Conservation (phyloP, 2,329 filamentous ascomycete genomes). For the Proliferodiscus dingleyae region DNA sequence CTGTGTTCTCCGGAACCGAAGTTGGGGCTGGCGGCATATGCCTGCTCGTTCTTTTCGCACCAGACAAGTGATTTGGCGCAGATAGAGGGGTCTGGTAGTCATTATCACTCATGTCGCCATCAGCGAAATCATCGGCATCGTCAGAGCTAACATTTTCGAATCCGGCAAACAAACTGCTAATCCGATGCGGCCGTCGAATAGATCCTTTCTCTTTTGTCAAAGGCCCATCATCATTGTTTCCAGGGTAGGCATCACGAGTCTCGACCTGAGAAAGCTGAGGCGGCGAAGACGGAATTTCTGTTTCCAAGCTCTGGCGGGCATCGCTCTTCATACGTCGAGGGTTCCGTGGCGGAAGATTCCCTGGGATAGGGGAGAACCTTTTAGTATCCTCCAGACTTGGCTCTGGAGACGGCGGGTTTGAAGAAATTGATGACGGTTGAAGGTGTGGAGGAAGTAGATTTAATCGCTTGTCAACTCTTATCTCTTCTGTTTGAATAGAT, state of each 20-base stretch:
- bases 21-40: conserved; percentile 19
- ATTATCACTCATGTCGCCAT: conserved; percentile 58
- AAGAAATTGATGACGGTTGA: conserved; percentile 70
- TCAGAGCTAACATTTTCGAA: conserved; percentile 71
- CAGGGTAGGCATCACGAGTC: conserved; percentile 64
- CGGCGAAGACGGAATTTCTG: conserved; percentile 45
- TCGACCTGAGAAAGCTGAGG: conserved; percentile 32
- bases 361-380: conserved; percentile 48
- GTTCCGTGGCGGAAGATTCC: conserved; percentile 53
- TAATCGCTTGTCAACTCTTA: conserved; percentile 74
- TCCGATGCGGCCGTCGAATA: conserved; percentile 63
- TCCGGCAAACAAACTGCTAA: conserved; percentile 81
- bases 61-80: conserved; percentile 48
- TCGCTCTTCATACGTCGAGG: conserved; percentile 47
- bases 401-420: conserved; percentile 53
- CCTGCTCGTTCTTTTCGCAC: conserved; percentile 14
- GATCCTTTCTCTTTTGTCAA: conserved; percentile 51
- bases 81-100: conserved; percentile 64
- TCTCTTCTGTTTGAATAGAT: conserved; percentile 80
- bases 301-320: conserved; percentile 42
- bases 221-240: conserved; percentile 76
- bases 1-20: conserved; percentile 27
- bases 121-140: conserved; percentile 58
- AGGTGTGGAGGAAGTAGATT: conserved; percentile 72
- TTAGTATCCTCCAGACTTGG: conserved; percentile 29